Percentiles rank a stretch among this genome's conserved stretches.
Conservation (phyloP, 192 early-diverging fungal species). For the Entomortierella chlamydospora region DNA sequence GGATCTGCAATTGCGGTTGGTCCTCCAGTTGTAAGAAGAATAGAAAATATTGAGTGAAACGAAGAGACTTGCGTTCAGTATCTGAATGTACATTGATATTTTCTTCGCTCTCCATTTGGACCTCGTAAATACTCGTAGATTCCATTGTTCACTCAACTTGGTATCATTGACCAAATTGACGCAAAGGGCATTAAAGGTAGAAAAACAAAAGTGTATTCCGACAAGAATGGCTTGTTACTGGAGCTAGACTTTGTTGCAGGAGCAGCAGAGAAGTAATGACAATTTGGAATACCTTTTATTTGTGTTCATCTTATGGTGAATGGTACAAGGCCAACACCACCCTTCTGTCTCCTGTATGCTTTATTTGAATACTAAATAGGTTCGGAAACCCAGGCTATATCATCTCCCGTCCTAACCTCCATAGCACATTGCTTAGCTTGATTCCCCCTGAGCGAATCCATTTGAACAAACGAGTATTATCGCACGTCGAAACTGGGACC, state of each 20-base stretch:
- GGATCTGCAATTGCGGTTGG: not conserved
- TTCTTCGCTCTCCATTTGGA: too few species aligned
- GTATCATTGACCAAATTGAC: not conserved
- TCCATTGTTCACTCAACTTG: not conserved
- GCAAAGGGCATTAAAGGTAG: not conserved
- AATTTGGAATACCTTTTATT: too few species aligned
- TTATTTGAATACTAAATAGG: not conserved
- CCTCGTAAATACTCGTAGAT: not conserved
- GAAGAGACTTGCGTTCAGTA: too few species aligned
- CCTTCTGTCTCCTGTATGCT: too few species aligned
- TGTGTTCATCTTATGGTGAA: too few species aligned
- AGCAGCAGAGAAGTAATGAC: too few species aligned
- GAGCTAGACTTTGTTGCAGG: not conserved
- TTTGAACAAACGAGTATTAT: slow-evolving; percentile 13
- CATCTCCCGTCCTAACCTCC: slow-evolving; percentile 10
- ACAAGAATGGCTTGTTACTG: not conserved
- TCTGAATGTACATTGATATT: too few species aligned
- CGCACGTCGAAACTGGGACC: not conserved
- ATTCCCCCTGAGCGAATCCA: slow-evolving; percentile 12
- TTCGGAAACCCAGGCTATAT: not conserved
- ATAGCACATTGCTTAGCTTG: not conserved
- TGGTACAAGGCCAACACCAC: too few species aligned
- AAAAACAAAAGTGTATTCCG: not conserved
- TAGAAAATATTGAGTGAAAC: too few species aligned
- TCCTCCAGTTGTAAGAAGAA: not conserved